These are phyloP conservation scores for Ricinus communis DNA, from an alignment of 345 rosid species.

Conservation along the genomic window DNA sequence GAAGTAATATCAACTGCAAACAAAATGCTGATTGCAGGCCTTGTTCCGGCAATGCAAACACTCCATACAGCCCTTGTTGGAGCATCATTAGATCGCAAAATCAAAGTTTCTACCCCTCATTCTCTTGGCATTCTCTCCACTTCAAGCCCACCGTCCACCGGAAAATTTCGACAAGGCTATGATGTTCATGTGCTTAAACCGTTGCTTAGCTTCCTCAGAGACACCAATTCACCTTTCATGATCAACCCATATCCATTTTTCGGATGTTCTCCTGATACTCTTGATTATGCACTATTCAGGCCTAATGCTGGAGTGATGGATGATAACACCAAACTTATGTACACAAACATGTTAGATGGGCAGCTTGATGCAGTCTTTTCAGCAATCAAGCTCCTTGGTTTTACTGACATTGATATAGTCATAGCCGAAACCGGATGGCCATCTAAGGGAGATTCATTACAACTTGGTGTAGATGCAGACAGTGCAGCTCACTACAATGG, in stretches of 20 bases:
- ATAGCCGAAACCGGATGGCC: constrained; percentile 96
- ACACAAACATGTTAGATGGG: constrained; percentile 87
- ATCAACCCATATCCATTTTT: constrained; percentile 89
- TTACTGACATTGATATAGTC: constrained; percentile 65
- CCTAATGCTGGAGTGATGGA: constrained; percentile 64
- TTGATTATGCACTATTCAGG: constrained; percentile 73
- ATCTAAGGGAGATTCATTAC: constrained; percentile 57
- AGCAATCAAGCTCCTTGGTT: constrained; percentile 67
- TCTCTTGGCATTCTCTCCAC: constrained; percentile 65
- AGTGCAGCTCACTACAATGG: constrained; percentile 66
- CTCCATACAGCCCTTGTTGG: constrained; percentile 67
- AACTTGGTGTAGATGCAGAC: constrained; percentile 51
- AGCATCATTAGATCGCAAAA: constrained; percentile 54
- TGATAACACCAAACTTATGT: constrained; percentile 40
- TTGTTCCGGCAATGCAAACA: constrained; percentile 73
- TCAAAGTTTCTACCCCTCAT: constrained; percentile 80
- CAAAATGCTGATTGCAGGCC: constrained; percentile 40
- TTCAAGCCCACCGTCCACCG: constrained; percentile 74
- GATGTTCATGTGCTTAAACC: constrained; percentile 64
- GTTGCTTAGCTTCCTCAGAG: constrained; percentile 64
- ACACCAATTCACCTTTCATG: constrained; percentile 65
- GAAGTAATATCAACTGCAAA: constrained; percentile 64
- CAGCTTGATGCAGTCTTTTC: constrained; percentile 84
- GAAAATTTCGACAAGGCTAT: constrained; percentile 65
- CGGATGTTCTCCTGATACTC: constrained; percentile 57